Percentiles rank a stretch among this genome's conserved stretches.
phyloP scores from a whole-genome alignment of 352 stramenopile genomes.

The Phytophthora idaei region DNA sequence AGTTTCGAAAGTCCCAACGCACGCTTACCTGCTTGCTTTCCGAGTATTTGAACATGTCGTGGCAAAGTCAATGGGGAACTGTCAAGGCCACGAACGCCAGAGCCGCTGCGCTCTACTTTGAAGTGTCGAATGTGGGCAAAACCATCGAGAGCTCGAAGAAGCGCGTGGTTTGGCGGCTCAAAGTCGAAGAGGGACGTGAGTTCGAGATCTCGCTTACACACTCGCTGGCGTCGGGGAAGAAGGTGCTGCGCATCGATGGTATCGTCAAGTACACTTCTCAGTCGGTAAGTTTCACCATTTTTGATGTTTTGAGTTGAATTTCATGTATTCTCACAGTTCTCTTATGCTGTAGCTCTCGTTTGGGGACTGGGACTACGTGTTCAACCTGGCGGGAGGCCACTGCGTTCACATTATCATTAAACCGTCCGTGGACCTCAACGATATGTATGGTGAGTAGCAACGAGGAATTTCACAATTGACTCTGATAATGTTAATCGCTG shows the following conservation, averaged over 20 bases:
- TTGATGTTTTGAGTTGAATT: background rate
- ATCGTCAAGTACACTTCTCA: constrained; percentile 83
- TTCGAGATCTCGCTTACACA: constrained; percentile 88
- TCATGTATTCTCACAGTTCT: background rate
- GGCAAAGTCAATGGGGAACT: constrained; percentile 69
- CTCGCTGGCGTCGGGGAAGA: constrained; percentile 82
- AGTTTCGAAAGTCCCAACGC: constrained; percentile 26
- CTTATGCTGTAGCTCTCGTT: constrained; percentile 59
- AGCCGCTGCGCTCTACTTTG: constrained; percentile 73
- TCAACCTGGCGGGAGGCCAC: constrained; percentile 80
- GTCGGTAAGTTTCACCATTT: constrained; percentile 43
- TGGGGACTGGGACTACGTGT: constrained; percentile 87
- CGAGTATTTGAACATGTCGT: constrained; percentile 48
- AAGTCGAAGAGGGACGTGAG: constrained; percentile 79
- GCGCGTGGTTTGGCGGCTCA: constrained; percentile 81
- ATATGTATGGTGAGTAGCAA: constrained; percentile 77
- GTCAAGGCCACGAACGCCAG: constrained; percentile 79
- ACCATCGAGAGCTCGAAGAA: constrained; percentile 89
- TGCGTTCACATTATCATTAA: constrained; percentile 89
- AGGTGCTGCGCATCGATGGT: constrained; percentile 76
- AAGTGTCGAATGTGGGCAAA: constrained; percentile 85
- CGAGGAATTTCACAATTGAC: background rate
- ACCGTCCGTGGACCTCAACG: constrained; percentile 82
- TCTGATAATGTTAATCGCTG: background rate
- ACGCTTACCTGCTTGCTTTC: background rate